Conservation (phyloP, 169 alveolate species). For the Plasmodium knowlesi region DNA sequence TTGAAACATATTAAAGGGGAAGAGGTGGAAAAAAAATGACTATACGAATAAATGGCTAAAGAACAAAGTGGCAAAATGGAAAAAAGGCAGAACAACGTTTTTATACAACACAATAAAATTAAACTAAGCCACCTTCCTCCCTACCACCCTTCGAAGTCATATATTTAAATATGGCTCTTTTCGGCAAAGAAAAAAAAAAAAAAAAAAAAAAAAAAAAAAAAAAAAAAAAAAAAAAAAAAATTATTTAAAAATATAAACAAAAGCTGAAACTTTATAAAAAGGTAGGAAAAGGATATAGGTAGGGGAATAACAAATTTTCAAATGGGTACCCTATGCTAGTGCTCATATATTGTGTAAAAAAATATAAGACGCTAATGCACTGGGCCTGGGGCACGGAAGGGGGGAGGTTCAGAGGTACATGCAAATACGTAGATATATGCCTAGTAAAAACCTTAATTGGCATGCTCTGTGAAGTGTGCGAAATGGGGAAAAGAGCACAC, state of each 20-base stretch:
- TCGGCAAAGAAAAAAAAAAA: too few species aligned
- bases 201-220: not conserved
- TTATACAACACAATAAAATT: not conserved
- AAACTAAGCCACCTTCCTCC: not conserved
- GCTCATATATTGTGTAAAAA: not conserved
- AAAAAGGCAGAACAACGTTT: not conserved
- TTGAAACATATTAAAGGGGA: not conserved
- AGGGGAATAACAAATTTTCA: not conserved
- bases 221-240: not conserved
- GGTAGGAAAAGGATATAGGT: not conserved
- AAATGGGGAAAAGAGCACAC: not conserved
- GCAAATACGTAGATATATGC: not conserved
- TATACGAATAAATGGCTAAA: not conserved
- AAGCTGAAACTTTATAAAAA: not conserved
- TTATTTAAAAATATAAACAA: conserved; percentile 1
- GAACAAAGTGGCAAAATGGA: not conserved
- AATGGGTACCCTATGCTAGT: not conserved
- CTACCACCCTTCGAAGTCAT: not conserved
- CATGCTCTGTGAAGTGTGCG: not conserved
- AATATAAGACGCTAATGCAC: not conserved
- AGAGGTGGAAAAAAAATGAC: not conserved
- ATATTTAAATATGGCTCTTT: not conserved
- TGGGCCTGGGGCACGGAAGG: not conserved
- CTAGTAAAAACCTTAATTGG: not conserved
- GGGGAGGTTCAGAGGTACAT: not conserved